Conservation (phyloP, 2,329 filamentous ascomycete species). For the Juglanconis oblonga region DNA sequence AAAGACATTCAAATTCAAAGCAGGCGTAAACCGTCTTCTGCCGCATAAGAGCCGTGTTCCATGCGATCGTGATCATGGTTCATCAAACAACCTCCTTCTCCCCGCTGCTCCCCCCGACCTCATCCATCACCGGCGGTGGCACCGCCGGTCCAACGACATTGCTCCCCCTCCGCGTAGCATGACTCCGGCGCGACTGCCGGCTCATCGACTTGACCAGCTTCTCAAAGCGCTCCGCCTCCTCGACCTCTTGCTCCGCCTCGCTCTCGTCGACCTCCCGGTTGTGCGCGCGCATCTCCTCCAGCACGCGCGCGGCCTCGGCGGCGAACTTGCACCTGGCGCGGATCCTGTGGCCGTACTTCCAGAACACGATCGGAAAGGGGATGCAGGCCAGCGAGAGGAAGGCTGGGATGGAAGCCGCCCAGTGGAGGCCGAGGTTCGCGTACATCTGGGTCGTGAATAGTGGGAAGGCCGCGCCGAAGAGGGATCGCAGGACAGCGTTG, state of each 20-base stretch:
- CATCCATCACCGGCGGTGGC: not conserved
- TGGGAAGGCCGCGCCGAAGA: constrained; percentile 57
- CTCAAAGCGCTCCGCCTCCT: constrained; percentile 12
- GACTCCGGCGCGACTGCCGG: constrained; percentile 12
- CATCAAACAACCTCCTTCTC: constrained; percentile 6
- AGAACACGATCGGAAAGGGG: constrained; percentile 36
- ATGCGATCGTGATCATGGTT: not conserved
- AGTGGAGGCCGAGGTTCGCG: constrained; percentile 15
- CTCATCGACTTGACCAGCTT: constrained; percentile 17
- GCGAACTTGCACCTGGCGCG: constrained; percentile 31
- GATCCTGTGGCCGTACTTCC: constrained; percentile 35
- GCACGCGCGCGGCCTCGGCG: constrained; percentile 15
- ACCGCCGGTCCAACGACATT: not conserved
- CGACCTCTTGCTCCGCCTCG: constrained; percentile 16
- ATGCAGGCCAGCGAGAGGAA: constrained; percentile 38
- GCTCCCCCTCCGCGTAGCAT: not conserved
- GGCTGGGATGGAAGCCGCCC: constrained; percentile 34
- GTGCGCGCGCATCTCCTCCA: constrained; percentile 15
- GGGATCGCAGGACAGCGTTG: constrained; percentile 52
- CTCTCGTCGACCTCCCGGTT: constrained; percentile 12
- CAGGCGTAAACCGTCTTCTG: not conserved
- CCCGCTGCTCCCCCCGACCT: not conserved
- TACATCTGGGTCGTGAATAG: constrained; percentile 45
- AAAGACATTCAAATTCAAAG: not conserved
- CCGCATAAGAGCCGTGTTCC: not conserved